Conservation (phyloP, 257 asterid genomes). For the Echium plantagineum region DNA sequence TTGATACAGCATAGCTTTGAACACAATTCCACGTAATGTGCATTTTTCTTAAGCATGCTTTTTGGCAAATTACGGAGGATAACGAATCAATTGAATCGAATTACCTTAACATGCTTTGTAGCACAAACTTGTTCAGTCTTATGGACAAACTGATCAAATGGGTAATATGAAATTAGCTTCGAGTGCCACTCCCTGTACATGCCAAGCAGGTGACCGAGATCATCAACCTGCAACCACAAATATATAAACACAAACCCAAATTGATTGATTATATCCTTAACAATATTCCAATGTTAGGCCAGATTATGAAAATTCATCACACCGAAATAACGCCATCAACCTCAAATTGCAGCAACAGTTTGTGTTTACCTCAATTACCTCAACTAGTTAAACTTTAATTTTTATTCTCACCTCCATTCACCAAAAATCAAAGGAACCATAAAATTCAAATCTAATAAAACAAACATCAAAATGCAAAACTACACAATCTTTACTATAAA, state of each 20-base stretch:
- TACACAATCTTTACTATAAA: too few species aligned
- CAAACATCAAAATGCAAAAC: slow-evolving; percentile 40
- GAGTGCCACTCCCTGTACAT: slow-evolving; percentile 85
- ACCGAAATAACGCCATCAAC: not conserved
- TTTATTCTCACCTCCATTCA: not conserved
- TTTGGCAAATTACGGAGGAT: not conserved
- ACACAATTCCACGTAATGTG: not conserved
- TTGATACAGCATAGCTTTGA: not conserved
- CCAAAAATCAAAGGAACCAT: too few species aligned
- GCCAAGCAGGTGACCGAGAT: slow-evolving; percentile 62
- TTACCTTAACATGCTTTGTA: slow-evolving; percentile 73
- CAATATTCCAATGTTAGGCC: too few species aligned
- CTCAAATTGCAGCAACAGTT: not conserved
- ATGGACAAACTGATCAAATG: slow-evolving; percentile 63
- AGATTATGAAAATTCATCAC: too few species aligned
- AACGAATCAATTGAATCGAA: slow-evolving; percentile 2
- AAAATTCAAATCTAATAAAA: too few species aligned
- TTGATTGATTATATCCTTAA: too few species aligned
- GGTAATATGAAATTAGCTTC: slow-evolving; percentile 64
- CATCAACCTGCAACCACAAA: slow-evolving; percentile 41
- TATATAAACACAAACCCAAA: too few species aligned
- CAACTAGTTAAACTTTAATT: too few species aligned
- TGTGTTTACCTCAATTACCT: too few species aligned
- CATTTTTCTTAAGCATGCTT: too few species aligned
- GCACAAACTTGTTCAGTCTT: slow-evolving; percentile 81